These are phyloP conservation scores for Aspergillus ustus DNA, from an alignment of 2,329 filamentous ascomycete species.

Conservation along the genomic window DNA sequence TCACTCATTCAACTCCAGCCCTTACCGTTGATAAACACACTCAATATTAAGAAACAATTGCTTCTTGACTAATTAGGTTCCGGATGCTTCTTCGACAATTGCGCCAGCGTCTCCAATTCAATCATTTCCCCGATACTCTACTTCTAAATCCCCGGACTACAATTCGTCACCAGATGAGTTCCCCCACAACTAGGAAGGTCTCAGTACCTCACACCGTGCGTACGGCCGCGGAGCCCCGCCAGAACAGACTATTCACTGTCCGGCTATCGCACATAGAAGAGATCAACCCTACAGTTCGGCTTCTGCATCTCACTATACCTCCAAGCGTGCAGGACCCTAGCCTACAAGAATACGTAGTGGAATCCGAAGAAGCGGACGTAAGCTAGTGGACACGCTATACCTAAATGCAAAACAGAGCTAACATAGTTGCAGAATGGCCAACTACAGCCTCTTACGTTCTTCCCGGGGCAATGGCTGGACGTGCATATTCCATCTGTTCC, in stretches of 20 bases:
- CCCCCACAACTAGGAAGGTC: constrained; percentile 34
- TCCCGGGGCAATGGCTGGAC: constrained; percentile 87
- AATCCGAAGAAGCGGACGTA: constrained; percentile 51
- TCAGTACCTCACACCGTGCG: constrained; percentile 67
- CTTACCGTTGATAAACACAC: background rate
- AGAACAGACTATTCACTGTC: constrained; percentile 67
- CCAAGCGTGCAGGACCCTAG: constrained; percentile 41
- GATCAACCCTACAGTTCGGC: constrained; percentile 69
- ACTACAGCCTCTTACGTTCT: constrained; percentile 61
- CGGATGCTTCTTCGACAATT: constrained; percentile 22
- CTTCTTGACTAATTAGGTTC: background rate
- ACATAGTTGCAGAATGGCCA: constrained; percentile 25
- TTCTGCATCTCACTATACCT: constrained; percentile 68
- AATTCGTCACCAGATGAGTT: constrained; percentile 31
- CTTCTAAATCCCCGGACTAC: background rate
- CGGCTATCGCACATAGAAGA: constrained; percentile 64
- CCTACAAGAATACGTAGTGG: constrained; percentile 17
- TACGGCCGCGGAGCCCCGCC: constrained; percentile 74
- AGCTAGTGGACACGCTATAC: constrained; percentile 31
- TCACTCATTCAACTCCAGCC: constrained; percentile 7
- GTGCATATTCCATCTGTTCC: constrained; percentile 71
- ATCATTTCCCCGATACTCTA: constrained; percentile 8
- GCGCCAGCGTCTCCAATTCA: constrained; percentile 14
- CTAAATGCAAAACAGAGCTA: background rate
- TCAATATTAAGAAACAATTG: background rate